phyloP scores from a whole-genome alignment of 306 rosid genomes.

The Lathyrus aphaca region DNA sequence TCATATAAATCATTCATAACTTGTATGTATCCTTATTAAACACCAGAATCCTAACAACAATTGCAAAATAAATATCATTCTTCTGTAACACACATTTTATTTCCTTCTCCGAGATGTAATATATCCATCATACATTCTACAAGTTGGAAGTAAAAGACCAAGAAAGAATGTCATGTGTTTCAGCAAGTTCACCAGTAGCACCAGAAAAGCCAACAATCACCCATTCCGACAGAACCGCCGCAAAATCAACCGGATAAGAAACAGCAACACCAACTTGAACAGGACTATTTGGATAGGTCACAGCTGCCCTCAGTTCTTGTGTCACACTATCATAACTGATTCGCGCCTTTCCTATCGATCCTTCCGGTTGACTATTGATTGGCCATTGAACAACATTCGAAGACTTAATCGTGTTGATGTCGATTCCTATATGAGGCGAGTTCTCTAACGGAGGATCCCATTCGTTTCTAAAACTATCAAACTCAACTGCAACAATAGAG shows the following conservation, averaged over 20 bases:
- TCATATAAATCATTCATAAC: too few relatives aligned
- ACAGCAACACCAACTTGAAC: neutral
- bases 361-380: neutral
- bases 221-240: conserved; percentile 12
- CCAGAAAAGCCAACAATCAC: conserved; percentile 39
- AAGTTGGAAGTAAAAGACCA: conserved; percentile 36
- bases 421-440: conserved; percentile 51
- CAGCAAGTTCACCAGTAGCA: conserved; percentile 38
- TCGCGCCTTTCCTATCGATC: conserved; percentile 24
- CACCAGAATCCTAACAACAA: neutral
- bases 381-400: conserved; percentile 23
- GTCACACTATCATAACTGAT: conserved; percentile 18
- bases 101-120: neutral
- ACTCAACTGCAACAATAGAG: conserved; percentile 41
- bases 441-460: conserved; percentile 27
- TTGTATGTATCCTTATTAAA: neutral
- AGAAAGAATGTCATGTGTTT: conserved; percentile 44
- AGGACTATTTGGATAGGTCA: conserved; percentile 29
- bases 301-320: neutral
- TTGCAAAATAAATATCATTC: neutral
- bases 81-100: neutral
- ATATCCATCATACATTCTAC: too few relatives aligned
- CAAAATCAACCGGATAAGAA: conserved; percentile 8
- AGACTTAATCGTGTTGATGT: conserved; percentile 41
- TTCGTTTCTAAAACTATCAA: conserved; percentile 39